Evolutionary conservation across 73 alveolate genomes (phyloP).

Genomic region (Paramecium caudatum): DNA sequence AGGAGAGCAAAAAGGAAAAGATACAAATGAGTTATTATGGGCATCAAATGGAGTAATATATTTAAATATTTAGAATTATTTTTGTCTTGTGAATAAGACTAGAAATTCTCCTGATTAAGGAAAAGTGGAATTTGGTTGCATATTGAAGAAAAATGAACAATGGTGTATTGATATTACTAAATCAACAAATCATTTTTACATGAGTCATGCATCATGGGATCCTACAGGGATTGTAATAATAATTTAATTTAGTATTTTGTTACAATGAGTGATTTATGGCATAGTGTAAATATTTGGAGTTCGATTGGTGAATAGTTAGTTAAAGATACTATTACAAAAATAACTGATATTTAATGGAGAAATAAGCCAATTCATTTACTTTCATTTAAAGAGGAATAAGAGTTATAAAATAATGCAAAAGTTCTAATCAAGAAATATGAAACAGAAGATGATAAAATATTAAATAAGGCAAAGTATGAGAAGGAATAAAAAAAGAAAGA

Average conservation of each 20-base stretch:
- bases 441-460: slow-evolving; percentile 56
- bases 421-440: slow-evolving; percentile 24
- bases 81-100: slow-evolving; percentile 29
- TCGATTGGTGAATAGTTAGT: slow-evolving; percentile 43
- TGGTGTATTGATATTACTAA: background rate
- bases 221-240: slow-evolving; percentile 51
- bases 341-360: slow-evolving; percentile 57
- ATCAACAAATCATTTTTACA: slow-evolving; percentile 67
- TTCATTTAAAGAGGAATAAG: slow-evolving; percentile 11
- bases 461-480: slow-evolving; percentile 62
- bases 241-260: background rate
- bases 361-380: slow-evolving; percentile 41
- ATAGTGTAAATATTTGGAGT: slow-evolving; percentile 68
- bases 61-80: slow-evolving; percentile 20
- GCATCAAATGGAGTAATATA: slow-evolving; percentile 62
- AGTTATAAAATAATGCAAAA: slow-evolving; percentile 7
- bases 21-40: slow-evolving; percentile 56
- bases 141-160: slow-evolving; percentile 24
- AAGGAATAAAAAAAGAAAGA: slow-evolving; percentile 51
- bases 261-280: slow-evolving; percentile 70
- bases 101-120: slow-evolving; percentile 65
- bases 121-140: slow-evolving; percentile 46
- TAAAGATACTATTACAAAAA: slow-evolving; percentile 40
- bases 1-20: slow-evolving; percentile 13
- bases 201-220: slow-evolving; percentile 68